Conservation (phyloP, 1,284 basidiomycete genomes). For the Cutaneotrichosporon curvatum region DNA sequence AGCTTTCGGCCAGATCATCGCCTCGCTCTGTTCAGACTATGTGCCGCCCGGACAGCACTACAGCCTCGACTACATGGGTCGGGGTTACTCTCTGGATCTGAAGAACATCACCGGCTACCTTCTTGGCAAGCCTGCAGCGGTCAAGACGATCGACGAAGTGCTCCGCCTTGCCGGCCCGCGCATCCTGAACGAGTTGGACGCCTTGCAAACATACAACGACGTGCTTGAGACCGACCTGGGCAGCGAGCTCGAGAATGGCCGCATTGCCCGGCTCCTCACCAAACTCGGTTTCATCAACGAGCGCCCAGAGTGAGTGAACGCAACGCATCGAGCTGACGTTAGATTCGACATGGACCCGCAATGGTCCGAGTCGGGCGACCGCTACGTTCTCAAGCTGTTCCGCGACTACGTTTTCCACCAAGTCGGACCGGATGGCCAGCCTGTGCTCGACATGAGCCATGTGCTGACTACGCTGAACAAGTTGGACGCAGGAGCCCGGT, state of each 20-base stretch:
- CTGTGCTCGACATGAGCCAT: constrained; percentile 82
- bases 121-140: constrained; percentile 60
- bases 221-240: constrained; percentile 74
- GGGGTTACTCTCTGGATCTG: constrained; percentile 72
- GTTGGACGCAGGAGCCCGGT: constrained; percentile 44
- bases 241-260: constrained; percentile 91
- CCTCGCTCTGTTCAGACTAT: constrained; percentile 63
- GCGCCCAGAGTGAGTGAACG: constrained; percentile 72
- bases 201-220: constrained; percentile 72
- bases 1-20: constrained; percentile 77
- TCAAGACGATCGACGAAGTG: constrained; percentile 67
- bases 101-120: constrained; percentile 74
- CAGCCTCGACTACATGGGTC: constrained; percentile 66
- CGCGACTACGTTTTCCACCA: constrained; percentile 98
- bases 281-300: constrained; percentile 99
- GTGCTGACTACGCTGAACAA: constrained; percentile 88
- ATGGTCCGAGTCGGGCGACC: constrained; percentile 97
- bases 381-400: constrained; percentile 97
- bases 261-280: constrained; percentile 81
- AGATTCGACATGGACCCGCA: constrained; percentile 90
- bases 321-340: constrained; percentile 57
- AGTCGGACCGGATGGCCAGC: constrained; percentile 81
- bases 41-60: constrained; percentile 47
- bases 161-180: constrained; percentile 70
- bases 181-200: constrained; percentile 74